These are phyloP conservation scores for Beauveria australis DNA, from an alignment of 2,329 filamentous ascomycete species.

Conservation along the genomic window DNA sequence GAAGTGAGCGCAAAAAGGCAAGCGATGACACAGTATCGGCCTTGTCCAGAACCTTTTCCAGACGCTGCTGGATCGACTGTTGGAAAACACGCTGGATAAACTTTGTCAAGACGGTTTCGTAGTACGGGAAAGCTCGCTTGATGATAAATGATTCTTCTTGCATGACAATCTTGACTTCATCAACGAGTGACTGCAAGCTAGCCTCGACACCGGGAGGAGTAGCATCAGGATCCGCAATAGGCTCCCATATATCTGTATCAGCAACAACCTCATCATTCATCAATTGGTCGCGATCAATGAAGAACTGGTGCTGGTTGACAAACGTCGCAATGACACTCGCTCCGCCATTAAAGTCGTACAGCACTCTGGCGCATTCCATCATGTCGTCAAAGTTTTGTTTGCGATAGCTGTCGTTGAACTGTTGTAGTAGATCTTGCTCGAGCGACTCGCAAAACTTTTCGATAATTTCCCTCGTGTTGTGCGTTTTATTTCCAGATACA, in stretches of 20 bases:
- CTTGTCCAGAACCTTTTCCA: constrained; percentile 94
- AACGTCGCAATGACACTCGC: constrained; percentile 92
- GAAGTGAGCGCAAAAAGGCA: constrained; percentile 82
- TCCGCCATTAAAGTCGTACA: constrained; percentile 93
- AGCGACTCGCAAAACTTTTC: constrained; percentile 95
- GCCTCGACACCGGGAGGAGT: constrained; percentile 88
- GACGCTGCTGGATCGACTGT: constrained; percentile 90
- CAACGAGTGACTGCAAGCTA: constrained; percentile 81
- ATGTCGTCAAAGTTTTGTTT: constrained; percentile 96
- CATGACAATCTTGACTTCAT: constrained; percentile 91
- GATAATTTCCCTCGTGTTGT: constrained; percentile 78
- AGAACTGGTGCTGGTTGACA: constrained; percentile 98
- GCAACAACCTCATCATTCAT: constrained; percentile 75
- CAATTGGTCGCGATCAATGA: constrained; percentile 90
- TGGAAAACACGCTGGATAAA: constrained; percentile 96
- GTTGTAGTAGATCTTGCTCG: constrained; percentile 89
- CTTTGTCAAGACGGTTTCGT: constrained; percentile 85
- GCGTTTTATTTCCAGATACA: constrained; percentile 34
- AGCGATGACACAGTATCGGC: constrained; percentile 85
- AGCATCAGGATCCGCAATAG: constrained; percentile 85
- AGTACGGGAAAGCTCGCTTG: constrained; percentile 90
- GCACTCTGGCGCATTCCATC: constrained; percentile 89
- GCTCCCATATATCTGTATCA: constrained; percentile 77
- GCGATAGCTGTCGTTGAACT: constrained; percentile 95
- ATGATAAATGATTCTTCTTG: constrained; percentile 97